A percentile compares a stretch with the other conserved stretches of the same genome.
These are phyloP conservation scores for Boletus sp. DNA, from an alignment of 1,284 basidiomycete species.

Conservation along the genomic window DNA sequence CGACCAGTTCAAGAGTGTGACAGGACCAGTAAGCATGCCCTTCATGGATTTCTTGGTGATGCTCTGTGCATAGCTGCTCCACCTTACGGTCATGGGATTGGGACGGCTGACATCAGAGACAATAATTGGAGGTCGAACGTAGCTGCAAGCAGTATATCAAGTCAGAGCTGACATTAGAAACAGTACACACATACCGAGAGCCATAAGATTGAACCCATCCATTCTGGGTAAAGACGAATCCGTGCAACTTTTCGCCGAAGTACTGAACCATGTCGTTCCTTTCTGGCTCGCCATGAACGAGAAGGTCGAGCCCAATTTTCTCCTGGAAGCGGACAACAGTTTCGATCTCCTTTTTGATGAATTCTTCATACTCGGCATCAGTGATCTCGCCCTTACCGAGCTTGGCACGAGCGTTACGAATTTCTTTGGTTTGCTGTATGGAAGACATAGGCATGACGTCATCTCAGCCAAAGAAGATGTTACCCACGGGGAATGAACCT, in stretches of 20 bases:
- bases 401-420: conserved; percentile 94
- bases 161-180: conserved; percentile 2
- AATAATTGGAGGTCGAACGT: conserved; percentile 98
- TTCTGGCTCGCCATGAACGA: conserved; percentile 99
- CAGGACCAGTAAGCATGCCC: conserved; percentile 98
- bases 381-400: conserved; percentile 93
- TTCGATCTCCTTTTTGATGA: conserved; percentile 99
- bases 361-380: conserved; percentile 90
- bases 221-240: conserved; percentile 98
- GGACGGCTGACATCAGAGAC: conserved; percentile 98
- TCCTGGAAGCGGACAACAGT: conserved; percentile 96
- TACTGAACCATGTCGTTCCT: conserved; percentile 99
- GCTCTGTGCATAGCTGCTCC: conserved; percentile 98
- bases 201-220: conserved; percentile 99
- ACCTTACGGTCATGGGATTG: conserved; percentile 93
- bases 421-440: conserved; percentile 95
- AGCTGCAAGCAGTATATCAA: conserved; percentile 59
- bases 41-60: conserved; percentile 96
- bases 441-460: conserved; percentile 6
- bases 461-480: neutral
- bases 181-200: conserved; percentile 63
- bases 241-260: conserved; percentile 96
- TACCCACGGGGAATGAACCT: conserved; percentile 90
- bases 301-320: conserved; percentile 92
- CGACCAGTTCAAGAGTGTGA: conserved; percentile 99